These are phyloP conservation scores for Cladosporium halotolerans DNA, from an alignment of 2,329 filamentous ascomycete genomes.

Conservation along the genomic window DNA sequence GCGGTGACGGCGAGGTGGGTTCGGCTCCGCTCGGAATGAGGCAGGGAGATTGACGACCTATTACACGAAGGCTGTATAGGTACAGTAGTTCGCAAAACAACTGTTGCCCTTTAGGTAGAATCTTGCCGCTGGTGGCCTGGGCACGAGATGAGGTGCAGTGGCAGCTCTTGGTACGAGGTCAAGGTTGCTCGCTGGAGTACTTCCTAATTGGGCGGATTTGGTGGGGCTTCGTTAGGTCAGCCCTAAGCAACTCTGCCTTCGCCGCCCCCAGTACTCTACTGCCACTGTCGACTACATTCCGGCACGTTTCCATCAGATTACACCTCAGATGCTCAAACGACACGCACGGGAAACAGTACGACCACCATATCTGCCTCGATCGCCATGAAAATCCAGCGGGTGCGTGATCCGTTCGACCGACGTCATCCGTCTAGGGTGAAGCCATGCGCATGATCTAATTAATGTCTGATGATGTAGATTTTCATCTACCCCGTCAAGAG, in stretches of 20 bases:
- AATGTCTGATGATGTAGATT: conserved; percentile 16
- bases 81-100: neutral
- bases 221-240: no score
- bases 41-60: neutral
- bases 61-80: neutral
- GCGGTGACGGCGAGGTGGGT: neutral
- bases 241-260: no score
- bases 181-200: no score
- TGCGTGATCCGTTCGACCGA: conserved; percentile 12
- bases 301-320: no score
- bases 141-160: conserved; percentile 7
- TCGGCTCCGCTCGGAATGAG: conserved; percentile 6
- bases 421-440: neutral
- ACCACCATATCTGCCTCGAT: conserved; percentile 6
- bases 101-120: neutral
- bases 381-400: conserved; percentile 29
- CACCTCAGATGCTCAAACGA: no score
- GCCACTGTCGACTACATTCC: no score
- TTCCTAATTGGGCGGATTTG: no score
- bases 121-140: neutral
- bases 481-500: conserved; percentile 32
- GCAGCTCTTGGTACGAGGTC: neutral
- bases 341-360: no score
- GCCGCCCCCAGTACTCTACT: no score
- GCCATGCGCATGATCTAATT: neutral